Evolutionary conservation across 2,329 filamentous ascomycete genomes (phyloP).

Genomic region (Raffaelea arxii): DNA sequence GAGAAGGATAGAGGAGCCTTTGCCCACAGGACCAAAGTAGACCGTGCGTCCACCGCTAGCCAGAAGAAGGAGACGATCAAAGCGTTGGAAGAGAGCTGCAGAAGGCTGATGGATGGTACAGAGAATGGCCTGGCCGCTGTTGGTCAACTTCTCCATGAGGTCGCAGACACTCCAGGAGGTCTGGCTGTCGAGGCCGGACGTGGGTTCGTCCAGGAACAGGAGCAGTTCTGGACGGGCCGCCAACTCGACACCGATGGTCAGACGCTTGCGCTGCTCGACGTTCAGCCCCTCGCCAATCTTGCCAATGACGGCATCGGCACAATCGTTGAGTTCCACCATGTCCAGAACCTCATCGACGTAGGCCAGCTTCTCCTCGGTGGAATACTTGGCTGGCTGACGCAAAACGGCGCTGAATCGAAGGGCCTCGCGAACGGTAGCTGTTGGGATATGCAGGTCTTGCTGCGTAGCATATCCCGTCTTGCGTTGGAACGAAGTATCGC

Average conservation of each 20-base stretch:
- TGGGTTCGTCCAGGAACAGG: slow-evolving; percentile 90
- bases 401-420: slow-evolving; percentile 78
- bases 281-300: slow-evolving; percentile 80
- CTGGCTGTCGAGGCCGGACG: slow-evolving; percentile 85
- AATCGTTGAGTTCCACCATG: slow-evolving; percentile 61
- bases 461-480: slow-evolving; percentile 91
- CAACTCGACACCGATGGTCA: slow-evolving; percentile 73
- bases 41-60: slow-evolving; percentile 67
- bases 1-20: slow-evolving; percentile 58
- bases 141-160: slow-evolving; percentile 79
- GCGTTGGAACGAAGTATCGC: slow-evolving; percentile 77
- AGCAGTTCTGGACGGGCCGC: slow-evolving; percentile 84
- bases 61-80: slow-evolving; percentile 73
- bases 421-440: slow-evolving; percentile 79
- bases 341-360: slow-evolving; percentile 88
- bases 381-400: slow-evolving; percentile 66
- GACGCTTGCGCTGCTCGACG: slow-evolving; percentile 59
- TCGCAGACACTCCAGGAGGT: slow-evolving; percentile 89
- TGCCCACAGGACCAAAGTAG: slow-evolving; percentile 66
- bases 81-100: slow-evolving; percentile 87
- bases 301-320: slow-evolving; percentile 78
- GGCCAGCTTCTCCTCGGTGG: slow-evolving; percentile 67
- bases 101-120: slow-evolving; percentile 98
- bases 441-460: slow-evolving; percentile 83
- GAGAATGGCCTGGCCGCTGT: slow-evolving; percentile 85